Conservation (phyloP, 169 alveolate species). For the Plasmodium vinckei region DNA sequence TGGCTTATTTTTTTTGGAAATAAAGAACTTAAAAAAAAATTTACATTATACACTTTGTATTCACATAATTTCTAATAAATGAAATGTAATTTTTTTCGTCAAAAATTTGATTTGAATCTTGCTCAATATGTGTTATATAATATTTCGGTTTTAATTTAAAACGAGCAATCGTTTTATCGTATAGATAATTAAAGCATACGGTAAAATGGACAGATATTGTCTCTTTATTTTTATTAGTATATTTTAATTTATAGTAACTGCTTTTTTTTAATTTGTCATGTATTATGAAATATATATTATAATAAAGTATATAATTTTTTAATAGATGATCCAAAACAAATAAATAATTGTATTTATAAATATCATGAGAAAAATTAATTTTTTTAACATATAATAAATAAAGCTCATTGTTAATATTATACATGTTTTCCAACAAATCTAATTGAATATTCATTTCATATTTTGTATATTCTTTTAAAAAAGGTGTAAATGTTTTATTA, state of each 20-base stretch:
- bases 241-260: constrained; percentile 49
- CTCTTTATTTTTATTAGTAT: constrained; percentile 70
- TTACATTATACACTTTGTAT: constrained; percentile 10
- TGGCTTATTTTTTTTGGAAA: too few species aligned
- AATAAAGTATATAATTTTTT: constrained; percentile 73
- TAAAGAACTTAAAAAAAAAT: too few species aligned
- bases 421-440: constrained; percentile 75
- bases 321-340: constrained; percentile 59
- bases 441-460: constrained; percentile 64
- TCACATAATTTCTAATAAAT: constrained; percentile 53
- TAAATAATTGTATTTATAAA: constrained; percentile 71
- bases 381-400: constrained; percentile 71
- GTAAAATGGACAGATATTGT: constrained; percentile 67
- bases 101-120: constrained; percentile 6
- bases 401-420: constrained; percentile 56
- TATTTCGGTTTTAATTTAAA: constrained; percentile 25
- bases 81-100: constrained; percentile 38
- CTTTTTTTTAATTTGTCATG: constrained; percentile 63
- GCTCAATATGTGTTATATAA: constrained; percentile 68
- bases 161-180: constrained; percentile 15
- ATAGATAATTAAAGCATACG: constrained; percentile 55
- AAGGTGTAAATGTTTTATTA: constrained; percentile 73
- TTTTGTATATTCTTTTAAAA: constrained; percentile 32
- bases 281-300: constrained; percentile 67
- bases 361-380: constrained; percentile 66